Evolutionary conservation across 2,329 filamentous ascomycete species (phyloP).

Genomic region (Hymenoscyphus salicellus): DNA sequence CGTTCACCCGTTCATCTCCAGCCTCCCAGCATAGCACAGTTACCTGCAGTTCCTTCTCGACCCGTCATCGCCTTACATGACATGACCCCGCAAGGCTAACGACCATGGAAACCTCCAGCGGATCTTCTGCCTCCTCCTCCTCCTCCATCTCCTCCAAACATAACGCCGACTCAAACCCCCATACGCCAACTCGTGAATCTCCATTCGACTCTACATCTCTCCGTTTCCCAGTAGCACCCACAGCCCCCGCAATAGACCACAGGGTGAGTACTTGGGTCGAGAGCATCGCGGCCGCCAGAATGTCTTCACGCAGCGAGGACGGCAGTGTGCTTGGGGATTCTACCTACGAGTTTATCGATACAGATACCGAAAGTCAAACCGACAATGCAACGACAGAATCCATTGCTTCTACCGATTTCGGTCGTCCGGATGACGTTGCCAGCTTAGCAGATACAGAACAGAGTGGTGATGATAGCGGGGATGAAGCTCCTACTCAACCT

Average conservation of each 20-base stretch:
- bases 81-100: conserved; percentile 33
- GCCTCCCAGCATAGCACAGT: conserved; percentile 12
- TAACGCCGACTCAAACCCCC: conserved; percentile 7
- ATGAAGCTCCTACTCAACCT: conserved; percentile 28
- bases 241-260: conserved; percentile 26
- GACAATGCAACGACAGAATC: conserved; percentile 35
- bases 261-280: conserved; percentile 34
- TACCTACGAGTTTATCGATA: conserved; percentile 38
- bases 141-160: not conserved
- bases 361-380: conserved; percentile 36
- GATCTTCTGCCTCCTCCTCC: conserved; percentile 17
- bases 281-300: conserved; percentile 26
- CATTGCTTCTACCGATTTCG: conserved; percentile 36
- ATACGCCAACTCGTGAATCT: conserved; percentile 8
- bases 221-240: conserved; percentile 24
- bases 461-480: conserved; percentile 35
- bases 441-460: conserved; percentile 38
- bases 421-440: conserved; percentile 36
- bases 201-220: conserved; percentile 20
- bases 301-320: conserved; percentile 34
- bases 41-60: conserved; percentile 1
- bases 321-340: conserved; percentile 34
- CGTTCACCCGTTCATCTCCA: conserved; percentile 12
- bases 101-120: conserved; percentile 32
- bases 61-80: conserved; percentile 17